Percentiles rank a stretch among this genome's conserved stretches.
phyloP scores from a whole-genome alignment of 257 asterid genomes.

The Solanum chiquidenum region DNA sequence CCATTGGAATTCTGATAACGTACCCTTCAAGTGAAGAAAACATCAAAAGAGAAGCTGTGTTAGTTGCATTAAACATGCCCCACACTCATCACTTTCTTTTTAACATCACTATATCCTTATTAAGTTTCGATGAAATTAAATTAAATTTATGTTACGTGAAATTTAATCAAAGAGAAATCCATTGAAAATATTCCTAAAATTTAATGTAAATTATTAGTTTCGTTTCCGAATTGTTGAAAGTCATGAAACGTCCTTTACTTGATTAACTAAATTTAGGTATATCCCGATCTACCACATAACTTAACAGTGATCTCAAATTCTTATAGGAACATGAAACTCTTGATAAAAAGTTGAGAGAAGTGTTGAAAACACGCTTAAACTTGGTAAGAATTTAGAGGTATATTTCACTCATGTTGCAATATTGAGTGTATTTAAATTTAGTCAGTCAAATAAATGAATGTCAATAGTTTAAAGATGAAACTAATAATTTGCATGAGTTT shows the following conservation, averaged over 20 bases:
- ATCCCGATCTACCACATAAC: neutral
- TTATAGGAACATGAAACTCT: neutral
- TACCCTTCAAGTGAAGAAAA: slow-evolving; percentile 3
- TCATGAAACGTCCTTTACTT: no score
- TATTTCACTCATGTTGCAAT: no score
- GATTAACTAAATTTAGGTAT: no score
- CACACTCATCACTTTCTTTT: neutral
- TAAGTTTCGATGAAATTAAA: neutral
- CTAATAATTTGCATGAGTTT: no score
- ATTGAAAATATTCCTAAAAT: no score
- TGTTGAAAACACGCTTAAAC: no score
- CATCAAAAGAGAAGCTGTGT: neutral
- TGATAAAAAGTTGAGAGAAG: neutral
- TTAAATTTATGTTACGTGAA: rapidly evolving
- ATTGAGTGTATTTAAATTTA: no score
- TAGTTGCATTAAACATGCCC: neutral
- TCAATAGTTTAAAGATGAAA: no score
- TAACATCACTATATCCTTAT: rapidly evolving
- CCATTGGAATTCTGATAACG: slow-evolving; percentile 1
- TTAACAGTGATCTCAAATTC: neutral
- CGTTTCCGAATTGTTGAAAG: rapidly evolving
- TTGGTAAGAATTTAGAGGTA: no score
- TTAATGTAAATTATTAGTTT: no score
- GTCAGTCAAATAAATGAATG: no score
- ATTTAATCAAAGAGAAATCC: neutral